phyloP scores from a whole-genome alignment of 352 stramenopile genomes.

The Peronospora belbahrii region DNA sequence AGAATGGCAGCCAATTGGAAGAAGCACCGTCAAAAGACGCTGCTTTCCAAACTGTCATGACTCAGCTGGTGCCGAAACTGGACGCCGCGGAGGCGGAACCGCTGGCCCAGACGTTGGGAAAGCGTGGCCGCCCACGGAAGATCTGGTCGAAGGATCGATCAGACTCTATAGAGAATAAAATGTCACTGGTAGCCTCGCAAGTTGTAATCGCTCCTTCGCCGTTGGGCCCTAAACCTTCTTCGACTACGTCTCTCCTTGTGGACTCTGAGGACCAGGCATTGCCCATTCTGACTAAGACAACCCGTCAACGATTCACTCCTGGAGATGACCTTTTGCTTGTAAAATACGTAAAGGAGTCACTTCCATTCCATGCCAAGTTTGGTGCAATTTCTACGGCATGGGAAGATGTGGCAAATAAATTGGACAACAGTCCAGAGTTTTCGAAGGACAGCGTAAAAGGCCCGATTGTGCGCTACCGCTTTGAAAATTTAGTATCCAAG shows the following conservation, averaged over 20 bases:
- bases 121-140: constrained; percentile 27
- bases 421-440: constrained; percentile 20
- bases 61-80: constrained; percentile 22
- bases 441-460: constrained; percentile 29
- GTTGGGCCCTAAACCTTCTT: constrained; percentile 12
- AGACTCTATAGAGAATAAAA: constrained; percentile 8
- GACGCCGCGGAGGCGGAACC: constrained; percentile 22
- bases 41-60: constrained; percentile 24
- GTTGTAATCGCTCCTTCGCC: constrained; percentile 18
- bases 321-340: constrained; percentile 24
- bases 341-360: constrained; percentile 20
- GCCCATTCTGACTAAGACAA: constrained; percentile 8
- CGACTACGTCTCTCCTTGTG: constrained; percentile 16
- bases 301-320: constrained; percentile 26
- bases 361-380: constrained; percentile 33
- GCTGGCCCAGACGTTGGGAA: constrained; percentile 15
- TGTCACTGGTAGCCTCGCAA: not conserved
- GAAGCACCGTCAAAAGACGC: constrained; percentile 16
- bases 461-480: constrained; percentile 29
- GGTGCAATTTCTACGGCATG: constrained; percentile 25
- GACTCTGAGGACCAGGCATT: constrained; percentile 18
- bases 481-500: constrained; percentile 28
- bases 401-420: constrained; percentile 25
- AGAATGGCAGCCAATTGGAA: constrained; percentile 17
- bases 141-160: constrained; percentile 2